Percentiles rank a stretch among this genome's conserved stretches.
Conservation (phyloP, 176 grass and related monocot genomes). For the Elaeis guineensis region DNA sequence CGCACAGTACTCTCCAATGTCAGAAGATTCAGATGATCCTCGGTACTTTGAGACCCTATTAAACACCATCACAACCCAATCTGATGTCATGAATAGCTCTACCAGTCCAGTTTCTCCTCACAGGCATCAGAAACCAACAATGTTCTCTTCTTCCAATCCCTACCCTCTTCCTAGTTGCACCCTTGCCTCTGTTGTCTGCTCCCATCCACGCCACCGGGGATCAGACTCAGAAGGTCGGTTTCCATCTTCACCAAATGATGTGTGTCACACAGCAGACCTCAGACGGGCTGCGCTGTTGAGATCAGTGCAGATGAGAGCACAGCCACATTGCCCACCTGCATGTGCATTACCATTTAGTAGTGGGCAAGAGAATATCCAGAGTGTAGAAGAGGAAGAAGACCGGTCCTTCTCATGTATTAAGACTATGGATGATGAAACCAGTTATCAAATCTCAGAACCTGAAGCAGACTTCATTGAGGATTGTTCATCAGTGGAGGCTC, state of each 20-base stretch:
- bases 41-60: slow-evolving; percentile 55
- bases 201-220: slow-evolving; percentile 52
- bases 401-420: slow-evolving; percentile 36
- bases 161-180: slow-evolving; percentile 55
- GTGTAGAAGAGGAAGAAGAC: slow-evolving; percentile 32
- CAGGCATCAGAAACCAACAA: slow-evolving; percentile 39
- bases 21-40: slow-evolving; percentile 85
- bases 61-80: slow-evolving; percentile 36
- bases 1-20: slow-evolving; percentile 86
- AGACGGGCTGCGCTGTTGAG: slow-evolving; percentile 63
- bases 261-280: slow-evolving; percentile 71
- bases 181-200: slow-evolving; percentile 52
- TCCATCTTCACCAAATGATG: slow-evolving; percentile 84
- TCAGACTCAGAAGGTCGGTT: slow-evolving; percentile 74
- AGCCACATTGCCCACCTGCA: slow-evolving; percentile 32
- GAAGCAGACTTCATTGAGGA: slow-evolving; percentile 35
- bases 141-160: slow-evolving; percentile 20
- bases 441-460: slow-evolving; percentile 32
- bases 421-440: slow-evolving; percentile 29
- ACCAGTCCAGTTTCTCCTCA: slow-evolving; percentile 69
- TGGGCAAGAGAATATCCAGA: slow-evolving; percentile 49
- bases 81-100: slow-evolving; percentile 42
- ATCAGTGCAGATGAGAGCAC: slow-evolving; percentile 90
- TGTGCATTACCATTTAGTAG: slow-evolving; percentile 39
- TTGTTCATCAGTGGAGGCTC: slow-evolving; percentile 17